These are phyloP conservation scores for Penicillium sp. DNA, from an alignment of 2,329 filamentous ascomycete genomes.

Conservation along the genomic window DNA sequence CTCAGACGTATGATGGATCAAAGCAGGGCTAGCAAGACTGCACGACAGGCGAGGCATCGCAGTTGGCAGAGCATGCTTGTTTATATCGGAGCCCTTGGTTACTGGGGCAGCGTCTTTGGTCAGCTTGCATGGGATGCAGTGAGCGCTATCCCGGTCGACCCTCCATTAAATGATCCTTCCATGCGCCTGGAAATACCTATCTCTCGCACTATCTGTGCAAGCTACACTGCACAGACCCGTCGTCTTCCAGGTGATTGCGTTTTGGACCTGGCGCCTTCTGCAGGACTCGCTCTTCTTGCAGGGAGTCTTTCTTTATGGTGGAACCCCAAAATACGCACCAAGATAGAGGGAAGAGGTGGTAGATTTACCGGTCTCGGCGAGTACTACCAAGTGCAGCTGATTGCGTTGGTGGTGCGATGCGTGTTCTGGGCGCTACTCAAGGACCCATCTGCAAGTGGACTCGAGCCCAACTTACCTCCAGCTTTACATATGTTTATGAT, in stretches of 20 bases:
- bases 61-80: constrained; percentile 47
- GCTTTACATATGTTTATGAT: constrained; percentile 43
- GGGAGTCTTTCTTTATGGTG: constrained; percentile 49
- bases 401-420: constrained; percentile 45
- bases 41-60: constrained; percentile 33
- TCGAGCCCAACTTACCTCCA: constrained; percentile 31
- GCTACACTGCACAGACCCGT: constrained; percentile 17
- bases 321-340: constrained; percentile 48
- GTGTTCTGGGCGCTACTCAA: constrained; percentile 45
- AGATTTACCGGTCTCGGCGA: constrained; percentile 43
- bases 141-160: constrained; percentile 29
- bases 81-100: constrained; percentile 42
- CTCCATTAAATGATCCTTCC: constrained; percentile 13
- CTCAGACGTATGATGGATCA: constrained; percentile 71
- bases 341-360: constrained; percentile 42
- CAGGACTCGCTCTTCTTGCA: constrained; percentile 40
- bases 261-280: constrained; percentile 33
- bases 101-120: constrained; percentile 43
- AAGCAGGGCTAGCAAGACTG: constrained; percentile 42
- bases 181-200: constrained; percentile 11
- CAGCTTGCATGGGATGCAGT: constrained; percentile 45
- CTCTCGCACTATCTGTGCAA: constrained; percentile 24
- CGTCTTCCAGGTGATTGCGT: constrained; percentile 30
- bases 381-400: constrained; percentile 49
- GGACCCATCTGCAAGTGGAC: constrained; percentile 35